A percentile compares a stretch with the other conserved stretches of the same genome.
Evolutionary conservation across 192 early-diverging fungal species (phyloP).

Genomic region (Linnemannia zychae): DNA sequence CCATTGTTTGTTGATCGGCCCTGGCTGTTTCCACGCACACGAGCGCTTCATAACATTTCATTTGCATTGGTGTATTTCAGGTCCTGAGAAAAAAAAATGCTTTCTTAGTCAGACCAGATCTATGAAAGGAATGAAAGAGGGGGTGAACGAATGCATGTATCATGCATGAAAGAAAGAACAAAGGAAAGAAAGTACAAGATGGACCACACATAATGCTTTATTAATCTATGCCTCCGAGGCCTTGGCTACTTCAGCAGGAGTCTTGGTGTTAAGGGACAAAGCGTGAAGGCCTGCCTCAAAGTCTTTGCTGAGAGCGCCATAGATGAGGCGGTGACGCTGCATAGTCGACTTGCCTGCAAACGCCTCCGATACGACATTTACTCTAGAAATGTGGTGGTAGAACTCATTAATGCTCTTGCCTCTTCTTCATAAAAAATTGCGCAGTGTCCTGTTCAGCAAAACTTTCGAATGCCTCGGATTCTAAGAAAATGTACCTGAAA

Average conservation of each 20-base stretch:
- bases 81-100: not conserved
- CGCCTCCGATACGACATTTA: conserved; percentile 77
- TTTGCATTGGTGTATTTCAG: not conserved
- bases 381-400: conserved; percentile 47
- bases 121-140: too few relatives aligned
- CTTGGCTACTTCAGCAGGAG: conserved; percentile 71
- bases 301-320: conserved; percentile 77
- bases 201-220: not conserved
- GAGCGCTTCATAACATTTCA: not conserved
- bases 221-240: conserved; percentile 5
- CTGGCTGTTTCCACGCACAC: too few relatives aligned
- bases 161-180: not conserved
- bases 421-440: not conserved
- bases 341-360: conserved; percentile 75
- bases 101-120: not conserved
- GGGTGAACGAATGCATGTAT: not conserved
- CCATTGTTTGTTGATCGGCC: not conserved
- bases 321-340: conserved; percentile 79
- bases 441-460: not conserved
- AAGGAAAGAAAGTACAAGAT: not conserved
- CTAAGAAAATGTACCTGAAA: conserved; percentile 67
- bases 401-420: too few relatives aligned
- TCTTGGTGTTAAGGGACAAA: conserved; percentile 82
- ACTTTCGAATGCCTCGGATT: too few relatives aligned
- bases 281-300: conserved; percentile 85